Evolutionary conservation across 2,329 filamentous ascomycete genomes (phyloP), one percentile per base, ranked within the genome.

Genomic region (Fusarium nanum): DNA sequence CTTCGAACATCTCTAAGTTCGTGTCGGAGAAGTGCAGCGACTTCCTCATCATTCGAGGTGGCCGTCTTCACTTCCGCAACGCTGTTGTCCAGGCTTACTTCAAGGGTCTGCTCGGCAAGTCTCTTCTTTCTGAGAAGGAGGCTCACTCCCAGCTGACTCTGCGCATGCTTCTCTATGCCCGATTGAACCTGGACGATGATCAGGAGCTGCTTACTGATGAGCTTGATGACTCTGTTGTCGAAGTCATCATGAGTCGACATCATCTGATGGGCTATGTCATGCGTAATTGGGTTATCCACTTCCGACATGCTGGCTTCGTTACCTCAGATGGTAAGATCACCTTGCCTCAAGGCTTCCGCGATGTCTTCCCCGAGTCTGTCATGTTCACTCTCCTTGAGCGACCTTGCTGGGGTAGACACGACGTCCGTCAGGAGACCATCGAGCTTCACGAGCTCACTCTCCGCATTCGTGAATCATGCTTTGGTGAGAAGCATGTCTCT

Each of bases 21-120:
- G 54, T 74, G 18, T 52, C 63, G 0, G 54, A 73, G 56, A 46
- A 67, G 12, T 76, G 73, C 34, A 56, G 67, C 5, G 69, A 74
- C 10, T 47, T 82, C 3, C 72, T 81, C 3, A 71, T 79, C 13
- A 76, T 81, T 7, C 73, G 78, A 7, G 74, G 75, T 4, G 80
- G 80, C 1, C 68, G 68, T 5, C 60, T 81, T 14, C 79, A 77
- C 34, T 82, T 82, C 76, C 80, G 80, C 56, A 80, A 78, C 62
- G 75, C 78, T 37, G 57, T 77, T 16, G 74, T 81, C 11, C 76
- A 76, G 30, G 57, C 67, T 1, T 75, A 80, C 57, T 65, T 81
- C 22, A 73, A 73, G 28, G 64, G 68, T 8, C 76, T 78, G 14
- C 77, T 80, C 20, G 80, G 80, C 44, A 80, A 78, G 46, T 70